Conservation (phyloP, 2,329 filamentous ascomycete genomes). For the Pyrenophora graminea region DNA sequence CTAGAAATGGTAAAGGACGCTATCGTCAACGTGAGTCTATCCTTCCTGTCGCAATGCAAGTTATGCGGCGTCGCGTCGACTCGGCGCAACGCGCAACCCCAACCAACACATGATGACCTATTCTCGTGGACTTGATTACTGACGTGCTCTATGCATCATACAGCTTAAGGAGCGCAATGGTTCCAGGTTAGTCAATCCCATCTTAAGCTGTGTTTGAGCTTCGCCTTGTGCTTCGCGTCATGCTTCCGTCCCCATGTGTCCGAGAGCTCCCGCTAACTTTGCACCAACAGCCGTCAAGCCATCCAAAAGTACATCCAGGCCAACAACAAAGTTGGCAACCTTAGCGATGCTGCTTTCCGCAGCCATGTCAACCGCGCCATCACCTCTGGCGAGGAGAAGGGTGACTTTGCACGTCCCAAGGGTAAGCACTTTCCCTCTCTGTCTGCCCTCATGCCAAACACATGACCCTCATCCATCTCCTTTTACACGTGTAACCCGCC, state of each 20-base stretch:
- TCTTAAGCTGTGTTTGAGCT: constrained; percentile 26
- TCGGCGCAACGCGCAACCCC: constrained; percentile 43
- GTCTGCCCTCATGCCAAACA: neutral
- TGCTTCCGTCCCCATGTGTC: constrained; percentile 29
- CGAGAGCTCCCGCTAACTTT: constrained; percentile 40
- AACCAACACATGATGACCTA: constrained; percentile 21
- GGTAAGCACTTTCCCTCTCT: constrained; percentile 60
- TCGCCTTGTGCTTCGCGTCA: constrained; percentile 25
- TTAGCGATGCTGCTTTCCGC: constrained; percentile 64
- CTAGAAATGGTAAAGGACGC: constrained; percentile 76
- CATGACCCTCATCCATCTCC: neutral
- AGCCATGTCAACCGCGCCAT: constrained; percentile 85
- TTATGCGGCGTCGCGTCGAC: constrained; percentile 28
- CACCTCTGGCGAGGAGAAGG: constrained; percentile 80
- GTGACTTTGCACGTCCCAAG: constrained; percentile 87
- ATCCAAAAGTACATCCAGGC: constrained; percentile 76
- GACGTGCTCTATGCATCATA: constrained; percentile 51
- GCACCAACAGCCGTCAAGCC: constrained; percentile 63
- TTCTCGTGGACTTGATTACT: constrained; percentile 45
- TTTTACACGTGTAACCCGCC: neutral
- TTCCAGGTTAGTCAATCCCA: constrained; percentile 62
- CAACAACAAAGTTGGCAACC: constrained; percentile 67
- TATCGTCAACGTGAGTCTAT: constrained; percentile 69
- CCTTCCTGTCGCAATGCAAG: constrained; percentile 53
- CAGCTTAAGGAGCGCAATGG: constrained; percentile 73